phyloP scores from a whole-genome alignment of 1,139 yeast species.

The Nematodospora anomalae region DNA sequence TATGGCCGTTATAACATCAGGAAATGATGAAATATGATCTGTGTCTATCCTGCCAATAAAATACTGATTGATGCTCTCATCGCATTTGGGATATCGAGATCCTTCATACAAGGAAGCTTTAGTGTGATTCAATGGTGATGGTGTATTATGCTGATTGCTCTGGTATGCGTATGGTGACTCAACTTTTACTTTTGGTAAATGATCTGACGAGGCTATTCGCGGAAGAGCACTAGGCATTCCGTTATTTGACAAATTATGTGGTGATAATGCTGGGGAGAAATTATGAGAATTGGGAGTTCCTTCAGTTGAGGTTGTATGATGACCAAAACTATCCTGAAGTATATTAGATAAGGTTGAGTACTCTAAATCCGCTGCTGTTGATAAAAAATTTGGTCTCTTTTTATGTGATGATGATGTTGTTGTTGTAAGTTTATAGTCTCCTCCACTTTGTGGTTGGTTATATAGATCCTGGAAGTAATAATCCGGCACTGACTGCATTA shows the following conservation, averaged over 20 bases:
- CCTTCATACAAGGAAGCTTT: slow-evolving; percentile 11
- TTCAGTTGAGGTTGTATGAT: slow-evolving; percentile 38
- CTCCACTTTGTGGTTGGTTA: slow-evolving; percentile 8
- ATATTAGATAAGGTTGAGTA: slow-evolving; percentile 76
- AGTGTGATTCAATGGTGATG: slow-evolving; percentile 15
- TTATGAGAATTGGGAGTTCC: slow-evolving; percentile 42
- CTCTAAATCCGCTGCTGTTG: slow-evolving; percentile 79
- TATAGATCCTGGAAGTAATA: slow-evolving; percentile 8
- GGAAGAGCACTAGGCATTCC: background rate
- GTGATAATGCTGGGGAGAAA: slow-evolving; percentile 42
- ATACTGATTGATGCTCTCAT: slow-evolving; percentile 57
- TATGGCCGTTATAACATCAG: slow-evolving; percentile 55
- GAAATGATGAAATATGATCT: slow-evolving; percentile 41
- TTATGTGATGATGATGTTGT: slow-evolving; percentile 4
- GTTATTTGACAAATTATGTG: slow-evolving; percentile 22
- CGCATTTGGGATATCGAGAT: slow-evolving; percentile 31
- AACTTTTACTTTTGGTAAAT: slow-evolving; percentile 1
- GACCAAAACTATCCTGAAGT: slow-evolving; percentile 51
- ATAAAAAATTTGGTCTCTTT: slow-evolving; percentile 49
- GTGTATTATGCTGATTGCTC: slow-evolving; percentile 3
- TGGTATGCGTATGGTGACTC: background rate
- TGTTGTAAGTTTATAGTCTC: too few relatives aligned
- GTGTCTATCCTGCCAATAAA: slow-evolving; percentile 50
- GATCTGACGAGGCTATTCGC: slow-evolving; percentile 10
- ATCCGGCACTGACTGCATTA: slow-evolving; percentile 9